phyloP scores from a whole-genome alignment of 2,329 filamentous ascomycete genomes.

The Neurospora crassa region DNA sequence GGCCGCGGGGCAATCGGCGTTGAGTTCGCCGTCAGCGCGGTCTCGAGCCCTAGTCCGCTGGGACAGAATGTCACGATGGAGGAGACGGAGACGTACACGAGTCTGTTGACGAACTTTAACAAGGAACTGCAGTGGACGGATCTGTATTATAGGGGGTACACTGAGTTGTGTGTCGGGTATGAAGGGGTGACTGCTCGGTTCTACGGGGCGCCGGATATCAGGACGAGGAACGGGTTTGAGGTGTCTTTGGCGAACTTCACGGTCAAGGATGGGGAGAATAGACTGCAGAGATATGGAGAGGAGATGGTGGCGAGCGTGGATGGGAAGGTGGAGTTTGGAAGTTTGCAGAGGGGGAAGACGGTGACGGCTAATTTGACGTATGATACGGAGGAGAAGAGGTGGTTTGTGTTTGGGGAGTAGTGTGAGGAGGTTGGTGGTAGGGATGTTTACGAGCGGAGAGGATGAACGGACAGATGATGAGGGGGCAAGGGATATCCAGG shows the following conservation, averaged over 20 bases:
- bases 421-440: constrained; percentile 21
- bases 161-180: constrained; percentile 47
- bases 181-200: constrained; percentile 50
- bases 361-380: not conserved
- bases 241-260: constrained; percentile 63
- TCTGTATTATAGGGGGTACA: constrained; percentile 65
- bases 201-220: constrained; percentile 52
- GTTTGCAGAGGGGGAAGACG: not conserved
- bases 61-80: constrained; percentile 43
- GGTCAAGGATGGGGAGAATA: constrained; percentile 51
- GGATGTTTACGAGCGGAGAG: not conserved
- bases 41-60: constrained; percentile 47
- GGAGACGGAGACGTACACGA: constrained; percentile 31
- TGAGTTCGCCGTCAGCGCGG: constrained; percentile 58
- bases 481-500: not conserved
- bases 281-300: constrained; percentile 43
- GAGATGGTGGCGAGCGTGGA: constrained; percentile 4
- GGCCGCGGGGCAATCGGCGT: constrained; percentile 49
- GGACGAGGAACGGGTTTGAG: constrained; percentile 52
- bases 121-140: constrained; percentile 63
- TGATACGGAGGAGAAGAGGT: not conserved
- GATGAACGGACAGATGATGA: not conserved
- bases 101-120: constrained; percentile 40
- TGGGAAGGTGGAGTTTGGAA: not conserved
- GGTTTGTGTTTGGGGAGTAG: constrained; percentile 20